Evolutionary conservation across 2,329 filamentous ascomycete species (phyloP), one percentile per base, ranked within the genome.

Genomic region (Diatrype stigma): DNA sequence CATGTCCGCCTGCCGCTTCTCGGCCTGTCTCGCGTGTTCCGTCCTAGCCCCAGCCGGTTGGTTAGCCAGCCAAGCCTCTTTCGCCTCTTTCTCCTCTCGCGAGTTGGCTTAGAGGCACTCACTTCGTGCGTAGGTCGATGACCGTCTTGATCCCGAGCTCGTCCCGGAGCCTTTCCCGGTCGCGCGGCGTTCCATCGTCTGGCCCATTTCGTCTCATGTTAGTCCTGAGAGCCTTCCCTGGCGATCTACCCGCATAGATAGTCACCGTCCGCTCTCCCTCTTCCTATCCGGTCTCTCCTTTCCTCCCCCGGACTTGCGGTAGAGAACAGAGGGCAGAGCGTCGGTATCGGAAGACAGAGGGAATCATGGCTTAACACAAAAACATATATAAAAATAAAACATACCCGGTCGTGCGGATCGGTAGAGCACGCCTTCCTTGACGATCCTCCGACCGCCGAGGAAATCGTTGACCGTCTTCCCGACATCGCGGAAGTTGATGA

Each of bases 401-500:
- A 51, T 65, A 79, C 75, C 79, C 68, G 80, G 81, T 61, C 84
- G 75, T 16, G 86, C 86, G 53, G 86, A 87, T 51, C 87, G 81
- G 64, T 80, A 90, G 21, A 90, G 63, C n/a, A 82, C 65, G 3
- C 84, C 83, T 63, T 87, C 81, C 55, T 75, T 78, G 46, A 89
- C 55, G 28, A 75, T 55, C 84, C 74, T 78, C 55, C 73, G 71
- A 22, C 77, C 77, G 22, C 77, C 77, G 4, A 81, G 67, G 54
- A 78, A 78, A 23, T 70, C 63, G 60, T 91, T 91, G 58, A 90
- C 75, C 0, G 81, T 84, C 55, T 75, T 72, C 38, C 85, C 87
- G 42, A 92, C 84, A 74, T 93, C 89, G 51, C 89, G 82, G 64
- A 92, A 90, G 67, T 93, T 93, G 60, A 86, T 71, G 47, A 92